Base-by-base conservation (phyloP, 2,329 filamentous ascomycete genomes). In the Basipetospora chlamydospora region DNA sequence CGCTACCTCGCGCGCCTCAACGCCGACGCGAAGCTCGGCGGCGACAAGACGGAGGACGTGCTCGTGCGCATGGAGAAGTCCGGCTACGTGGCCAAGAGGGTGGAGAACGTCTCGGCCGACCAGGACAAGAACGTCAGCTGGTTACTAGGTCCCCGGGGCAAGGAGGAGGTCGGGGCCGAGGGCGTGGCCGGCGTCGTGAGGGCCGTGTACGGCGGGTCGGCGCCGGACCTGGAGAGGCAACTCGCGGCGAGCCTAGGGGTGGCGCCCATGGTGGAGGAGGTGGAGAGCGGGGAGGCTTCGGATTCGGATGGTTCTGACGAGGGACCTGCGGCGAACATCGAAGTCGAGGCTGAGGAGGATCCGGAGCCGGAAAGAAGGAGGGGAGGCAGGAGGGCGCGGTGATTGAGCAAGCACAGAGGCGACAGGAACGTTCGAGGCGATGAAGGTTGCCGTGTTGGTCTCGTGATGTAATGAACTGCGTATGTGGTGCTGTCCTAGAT, bases 91-190 rank as follows among this genome's bases (percentile, higher is more conserved):
- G 66, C 86, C 25, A 80, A 74, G 44, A 68, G 77, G 34, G 69
- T 77, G 15, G 86, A 95, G 46, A 70, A 60, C 30, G 63, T 63
- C 10, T 54, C 57, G 40, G 52, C 50, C 53, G 75, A 73, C 1
- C 83, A 81, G 18, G 83, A 93, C 26, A 77, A 88, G 43, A 66
- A 73, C 3, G 66, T 85, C 6, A 86, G 83, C 33, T 98, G 84
- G 69, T 72, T 81, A 39, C 72, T 95, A 11, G 90, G 90, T 0
- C 80, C 85, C 5, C 70, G 90, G 16, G 88, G 82, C 5, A 90
- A 81, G 56, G 67, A 87, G 6, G 90, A 96, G 56, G 72, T 96
- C 25, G 83, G 81, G 0, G 65, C 77, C n/a, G 68, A 75, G 34
- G 83, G 81, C 1, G 80, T 90, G 10, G 73, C 76, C 13, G 76